Conservation (phyloP, 2,329 filamentous ascomycete genomes). For the Phoma sp. region DNA sequence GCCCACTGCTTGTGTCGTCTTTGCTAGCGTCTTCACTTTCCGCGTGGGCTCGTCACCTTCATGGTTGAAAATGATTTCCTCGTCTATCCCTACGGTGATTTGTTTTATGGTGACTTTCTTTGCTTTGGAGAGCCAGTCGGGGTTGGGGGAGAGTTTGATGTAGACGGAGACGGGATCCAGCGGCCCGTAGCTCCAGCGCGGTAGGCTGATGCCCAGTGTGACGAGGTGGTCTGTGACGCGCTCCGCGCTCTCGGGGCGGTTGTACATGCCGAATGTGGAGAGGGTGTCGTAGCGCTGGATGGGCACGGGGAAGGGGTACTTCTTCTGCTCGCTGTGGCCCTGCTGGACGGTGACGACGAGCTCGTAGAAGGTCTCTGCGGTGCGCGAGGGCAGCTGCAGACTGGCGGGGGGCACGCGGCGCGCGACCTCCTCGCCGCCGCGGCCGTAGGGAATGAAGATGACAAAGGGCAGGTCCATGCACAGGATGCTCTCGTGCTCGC, state of each 20-base stretch:
- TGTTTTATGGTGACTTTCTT: slow-evolving; percentile 92
- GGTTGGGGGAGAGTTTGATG: slow-evolving; percentile 91
- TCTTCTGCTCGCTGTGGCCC: slow-evolving; percentile 83
- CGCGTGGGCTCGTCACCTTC: slow-evolving; percentile 94
- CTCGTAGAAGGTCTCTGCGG: slow-evolving; percentile 97
- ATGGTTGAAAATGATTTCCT: slow-evolving; percentile 98
- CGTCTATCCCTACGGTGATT: slow-evolving; percentile 91
- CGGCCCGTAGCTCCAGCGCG: slow-evolving; percentile 95
- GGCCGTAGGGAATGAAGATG: slow-evolving; percentile 93
- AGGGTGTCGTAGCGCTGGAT: slow-evolving; percentile 94
- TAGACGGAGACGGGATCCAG: slow-evolving; percentile 95
- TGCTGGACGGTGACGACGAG: slow-evolving; percentile 96
- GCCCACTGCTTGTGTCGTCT: slow-evolving; percentile 81
- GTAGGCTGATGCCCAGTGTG: slow-evolving; percentile 88
- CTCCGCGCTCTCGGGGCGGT: slow-evolving; percentile 88
- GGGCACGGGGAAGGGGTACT: slow-evolving; percentile 89
- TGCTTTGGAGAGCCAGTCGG: slow-evolving; percentile 89
- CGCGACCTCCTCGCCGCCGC: slow-evolving; percentile 88
- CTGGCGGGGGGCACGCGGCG: slow-evolving; percentile 91
- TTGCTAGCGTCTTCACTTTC: slow-evolving; percentile 86
- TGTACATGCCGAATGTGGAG: slow-evolving; percentile 99
- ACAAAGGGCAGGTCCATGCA: slow-evolving; percentile 98
- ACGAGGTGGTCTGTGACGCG: slow-evolving; percentile 89
- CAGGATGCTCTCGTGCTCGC: slow-evolving; percentile 86
- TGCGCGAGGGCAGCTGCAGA: slow-evolving; percentile 86